Evolutionary conservation across 2,329 filamentous ascomycete genomes (phyloP).

Genomic region (Talaromyces pinophilus): DNA sequence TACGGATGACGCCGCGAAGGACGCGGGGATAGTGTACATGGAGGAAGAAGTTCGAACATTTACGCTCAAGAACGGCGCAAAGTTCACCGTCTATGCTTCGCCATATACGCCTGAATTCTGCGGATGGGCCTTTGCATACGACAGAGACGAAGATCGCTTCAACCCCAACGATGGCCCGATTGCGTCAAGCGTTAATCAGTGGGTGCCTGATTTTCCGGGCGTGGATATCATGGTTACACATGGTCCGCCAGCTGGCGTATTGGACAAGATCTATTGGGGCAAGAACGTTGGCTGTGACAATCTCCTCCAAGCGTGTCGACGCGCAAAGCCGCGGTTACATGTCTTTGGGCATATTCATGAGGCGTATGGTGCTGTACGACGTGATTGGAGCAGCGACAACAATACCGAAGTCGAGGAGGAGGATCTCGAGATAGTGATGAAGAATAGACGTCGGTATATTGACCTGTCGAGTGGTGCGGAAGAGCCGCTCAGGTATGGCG

Average conservation of each 20-base stretch:
- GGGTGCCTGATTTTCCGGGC: constrained; percentile 45
- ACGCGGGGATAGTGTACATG: constrained; percentile 56
- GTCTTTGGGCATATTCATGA: constrained; percentile 66
- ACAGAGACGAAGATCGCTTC: constrained; percentile 53
- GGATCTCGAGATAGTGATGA: constrained; percentile 34
- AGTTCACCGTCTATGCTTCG: constrained; percentile 54
- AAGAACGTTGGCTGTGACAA: constrained; percentile 56
- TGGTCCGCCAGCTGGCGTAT: constrained; percentile 55
- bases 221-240: constrained; percentile 64
- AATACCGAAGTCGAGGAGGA: constrained; percentile 2
- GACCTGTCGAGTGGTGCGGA: constrained; percentile 37
- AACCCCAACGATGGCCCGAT: constrained; percentile 41
- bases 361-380: constrained; percentile 51
- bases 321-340: constrained; percentile 57
- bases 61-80: constrained; percentile 49
- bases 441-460: constrained; percentile 36
- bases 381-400: constrained; percentile 24
- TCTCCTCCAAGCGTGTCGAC: constrained; percentile 53
- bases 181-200: constrained; percentile 9
- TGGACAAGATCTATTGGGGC: constrained; percentile 47
- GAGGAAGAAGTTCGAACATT: constrained; percentile 56
- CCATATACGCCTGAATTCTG: constrained; percentile 59
- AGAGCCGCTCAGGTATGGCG: constrained; percentile 43
- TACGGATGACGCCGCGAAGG: constrained; percentile 46
- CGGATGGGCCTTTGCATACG: constrained; percentile 59